phyloP scores from a whole-genome alignment of 176 grass and related monocot species.

The Musa schizocarpa region DNA sequence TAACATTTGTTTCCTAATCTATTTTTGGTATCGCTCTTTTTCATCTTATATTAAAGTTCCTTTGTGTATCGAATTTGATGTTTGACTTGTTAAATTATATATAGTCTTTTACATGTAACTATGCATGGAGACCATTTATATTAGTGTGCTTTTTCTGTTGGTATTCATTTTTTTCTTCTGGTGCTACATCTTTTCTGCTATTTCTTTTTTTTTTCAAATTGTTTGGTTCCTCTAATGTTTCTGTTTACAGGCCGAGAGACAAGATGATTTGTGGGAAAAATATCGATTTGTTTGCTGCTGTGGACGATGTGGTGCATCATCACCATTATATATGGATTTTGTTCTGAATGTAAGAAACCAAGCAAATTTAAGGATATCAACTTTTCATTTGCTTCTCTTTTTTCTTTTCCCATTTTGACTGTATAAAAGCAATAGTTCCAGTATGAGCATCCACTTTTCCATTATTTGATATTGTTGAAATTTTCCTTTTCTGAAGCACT shows the following conservation, averaged over 20 bases:
- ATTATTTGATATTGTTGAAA: too few species aligned
- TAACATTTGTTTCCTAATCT: too few species aligned
- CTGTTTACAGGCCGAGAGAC: constrained; percentile 38
- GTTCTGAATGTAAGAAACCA: constrained; percentile 72
- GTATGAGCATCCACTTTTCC: too few species aligned
- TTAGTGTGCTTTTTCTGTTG: neutral
- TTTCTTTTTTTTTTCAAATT: neutral
- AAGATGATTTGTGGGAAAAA: constrained; percentile 64
- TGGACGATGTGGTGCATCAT: constrained; percentile 47
- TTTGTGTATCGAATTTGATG: too few species aligned
- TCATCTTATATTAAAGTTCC: too few species aligned
- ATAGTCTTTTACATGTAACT: neutral
- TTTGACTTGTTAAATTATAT: neutral
- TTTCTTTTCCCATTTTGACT: neutral
- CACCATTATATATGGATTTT: constrained; percentile 46
- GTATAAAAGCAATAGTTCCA: too few species aligned
- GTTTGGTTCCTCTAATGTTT: neutral
- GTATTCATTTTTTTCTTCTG: neutral
- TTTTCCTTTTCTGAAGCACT: too few species aligned
- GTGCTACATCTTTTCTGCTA: neutral
- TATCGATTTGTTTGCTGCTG: constrained; percentile 79
- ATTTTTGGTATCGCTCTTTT: too few species aligned
- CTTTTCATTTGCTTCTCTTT: neutral
- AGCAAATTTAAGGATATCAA: constrained; percentile 8
- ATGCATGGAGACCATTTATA: neutral